These are phyloP conservation scores for Leptodontidium sp. DNA, from an alignment of 2,329 filamentous ascomycete species.

Conservation along the genomic window DNA sequence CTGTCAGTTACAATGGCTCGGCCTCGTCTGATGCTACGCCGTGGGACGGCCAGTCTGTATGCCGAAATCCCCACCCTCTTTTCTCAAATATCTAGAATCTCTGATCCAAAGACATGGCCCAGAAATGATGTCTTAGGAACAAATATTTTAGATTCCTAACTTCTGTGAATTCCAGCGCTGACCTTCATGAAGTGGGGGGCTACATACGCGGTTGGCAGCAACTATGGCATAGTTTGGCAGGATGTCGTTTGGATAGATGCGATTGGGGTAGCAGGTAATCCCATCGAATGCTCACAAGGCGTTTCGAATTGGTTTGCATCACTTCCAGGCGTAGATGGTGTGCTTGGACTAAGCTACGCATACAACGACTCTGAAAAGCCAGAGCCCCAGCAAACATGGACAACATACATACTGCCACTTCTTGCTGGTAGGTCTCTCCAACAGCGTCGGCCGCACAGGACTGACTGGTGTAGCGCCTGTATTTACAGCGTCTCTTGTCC, in stretches of 20 bases:
- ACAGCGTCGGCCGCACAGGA: not conserved
- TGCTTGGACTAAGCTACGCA: slow-evolving; percentile 51
- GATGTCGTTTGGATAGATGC: slow-evolving; percentile 23
- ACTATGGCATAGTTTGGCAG: slow-evolving; percentile 32
- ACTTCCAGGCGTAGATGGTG: slow-evolving; percentile 41
- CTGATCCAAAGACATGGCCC: too few relatives aligned
- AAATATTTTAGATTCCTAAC: too few relatives aligned
- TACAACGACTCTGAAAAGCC: slow-evolving; percentile 40
- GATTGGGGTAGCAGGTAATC: slow-evolving; percentile 30
- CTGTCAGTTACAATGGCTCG: slow-evolving; percentile 4
- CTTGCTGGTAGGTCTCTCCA: not conserved
- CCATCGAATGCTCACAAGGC: slow-evolving; percentile 33
- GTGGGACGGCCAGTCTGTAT: slow-evolving; percentile 30
- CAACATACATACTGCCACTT: slow-evolving; percentile 7
- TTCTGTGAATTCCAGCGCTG: too few relatives aligned
- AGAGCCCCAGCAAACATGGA: slow-evolving; percentile 32
- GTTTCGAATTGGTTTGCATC: slow-evolving; percentile 28
- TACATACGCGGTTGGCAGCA: slow-evolving; percentile 8
- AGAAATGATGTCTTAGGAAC: too few relatives aligned
- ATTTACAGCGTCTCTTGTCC: slow-evolving; percentile 61
- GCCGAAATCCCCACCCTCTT: too few relatives aligned
- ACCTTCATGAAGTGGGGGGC: slow-evolving; percentile 19
- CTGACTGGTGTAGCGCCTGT: slow-evolving; percentile 49
- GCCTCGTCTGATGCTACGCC: slow-evolving; percentile 13
- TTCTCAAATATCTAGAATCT: too few relatives aligned